These are phyloP conservation scores for Garcia nutans DNA, from an alignment of 345 rosid genomes.

Conservation along the genomic window DNA sequence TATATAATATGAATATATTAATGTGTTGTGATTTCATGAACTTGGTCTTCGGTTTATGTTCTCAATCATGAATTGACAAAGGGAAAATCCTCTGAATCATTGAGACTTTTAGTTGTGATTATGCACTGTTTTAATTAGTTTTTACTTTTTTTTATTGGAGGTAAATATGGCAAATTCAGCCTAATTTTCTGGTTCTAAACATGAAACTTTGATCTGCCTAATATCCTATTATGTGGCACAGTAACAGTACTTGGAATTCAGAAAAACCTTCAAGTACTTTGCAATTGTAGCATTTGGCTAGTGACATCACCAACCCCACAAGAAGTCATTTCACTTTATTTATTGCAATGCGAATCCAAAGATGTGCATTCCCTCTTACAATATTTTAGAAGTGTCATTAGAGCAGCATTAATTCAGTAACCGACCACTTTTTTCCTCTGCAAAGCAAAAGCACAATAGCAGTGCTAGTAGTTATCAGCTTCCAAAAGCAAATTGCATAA, in stretches of 20 bases:
- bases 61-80: slow-evolving; percentile 14
- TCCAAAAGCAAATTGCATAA: not conserved
- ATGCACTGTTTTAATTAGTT: not conserved
- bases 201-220: no score
- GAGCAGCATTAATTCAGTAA: not conserved
- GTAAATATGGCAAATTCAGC: no score
- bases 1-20: not conserved
- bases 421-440: no score
- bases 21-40: slow-evolving; percentile 16
- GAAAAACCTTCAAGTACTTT: slow-evolving; percentile 5
- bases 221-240: not conserved
- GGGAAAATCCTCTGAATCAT: slow-evolving; percentile 16
- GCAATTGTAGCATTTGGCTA: slow-evolving; percentile 4
- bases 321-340: not conserved
- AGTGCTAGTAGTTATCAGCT: not conserved
- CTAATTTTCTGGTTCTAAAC: no score
- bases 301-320: slow-evolving; percentile 26
- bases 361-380: not conserved
- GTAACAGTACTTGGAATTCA: not conserved
- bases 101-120: not conserved
- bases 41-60: slow-evolving; percentile 25
- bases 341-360: slow-evolving; percentile 22
- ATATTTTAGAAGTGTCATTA: not conserved
- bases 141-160: not conserved
- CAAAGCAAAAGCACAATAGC: not conserved